Evolutionary conservation across 2,329 filamentous ascomycete species (phyloP).

Genomic region (Hyphodiscus sp.): DNA sequence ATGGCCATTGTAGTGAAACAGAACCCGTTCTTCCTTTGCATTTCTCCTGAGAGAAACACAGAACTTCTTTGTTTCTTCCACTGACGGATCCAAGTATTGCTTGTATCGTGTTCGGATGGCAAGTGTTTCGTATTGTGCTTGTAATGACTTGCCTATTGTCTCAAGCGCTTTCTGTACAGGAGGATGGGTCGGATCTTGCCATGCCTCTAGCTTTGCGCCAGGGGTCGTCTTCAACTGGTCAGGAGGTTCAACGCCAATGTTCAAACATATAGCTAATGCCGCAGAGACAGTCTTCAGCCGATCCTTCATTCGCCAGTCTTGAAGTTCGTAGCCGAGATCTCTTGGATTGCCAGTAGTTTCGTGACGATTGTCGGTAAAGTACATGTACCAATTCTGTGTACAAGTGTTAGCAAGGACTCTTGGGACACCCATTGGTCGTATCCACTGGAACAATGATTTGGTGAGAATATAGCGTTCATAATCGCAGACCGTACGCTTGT

Average conservation of each 20-base stretch:
- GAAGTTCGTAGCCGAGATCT: slow-evolving; percentile 56
- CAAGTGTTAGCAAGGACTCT: slow-evolving; percentile 15
- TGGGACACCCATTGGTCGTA: neutral
- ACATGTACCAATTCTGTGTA: slow-evolving; percentile 96
- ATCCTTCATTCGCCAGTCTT: slow-evolving; percentile 97
- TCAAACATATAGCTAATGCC: slow-evolving; percentile 87
- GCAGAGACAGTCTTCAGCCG: slow-evolving; percentile 94
- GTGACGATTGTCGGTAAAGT: slow-evolving; percentile 96
- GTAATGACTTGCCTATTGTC: slow-evolving; percentile 92
- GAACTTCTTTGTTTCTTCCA: slow-evolving; percentile 96
- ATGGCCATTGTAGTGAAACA: slow-evolving; percentile 99
- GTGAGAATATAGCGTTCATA: no score
- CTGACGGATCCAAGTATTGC: slow-evolving; percentile 90
- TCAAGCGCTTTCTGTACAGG: slow-evolving; percentile 82
- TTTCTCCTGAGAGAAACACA: slow-evolving; percentile 84
- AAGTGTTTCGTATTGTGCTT: slow-evolving; percentile 91
- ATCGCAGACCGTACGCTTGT: no score
- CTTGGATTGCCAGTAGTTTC: slow-evolving; percentile 89
- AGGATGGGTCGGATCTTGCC: slow-evolving; percentile 83
- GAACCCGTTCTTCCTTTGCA: slow-evolving; percentile 88
- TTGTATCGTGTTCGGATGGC: slow-evolving; percentile 96
- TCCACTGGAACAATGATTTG: no score
- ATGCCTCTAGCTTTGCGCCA: slow-evolving; percentile 89
- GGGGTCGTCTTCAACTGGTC: slow-evolving; percentile 95
- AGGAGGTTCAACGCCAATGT: slow-evolving; percentile 94